Evolutionary conservation across 2,329 filamentous ascomycete genomes (phyloP), one percentile per base, ranked within the genome.

Genomic region (Cercospora sojina): DNA sequence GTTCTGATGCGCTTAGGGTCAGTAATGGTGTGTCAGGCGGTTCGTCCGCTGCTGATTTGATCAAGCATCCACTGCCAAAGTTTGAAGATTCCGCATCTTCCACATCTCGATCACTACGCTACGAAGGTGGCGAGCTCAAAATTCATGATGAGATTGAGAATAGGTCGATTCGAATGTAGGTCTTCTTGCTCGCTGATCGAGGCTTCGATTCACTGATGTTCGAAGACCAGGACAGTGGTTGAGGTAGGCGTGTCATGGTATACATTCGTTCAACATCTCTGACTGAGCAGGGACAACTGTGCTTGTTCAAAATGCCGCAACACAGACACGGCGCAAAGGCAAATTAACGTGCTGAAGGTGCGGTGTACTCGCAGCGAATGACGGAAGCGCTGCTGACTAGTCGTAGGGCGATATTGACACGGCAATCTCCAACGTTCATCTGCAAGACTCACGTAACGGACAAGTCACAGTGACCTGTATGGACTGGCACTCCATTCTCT

Each of bases 281-380:
- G 65, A 65, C 55, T 23, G 16, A 32, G 31, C 41, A 73, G 72
- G 59, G 74, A 76, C 35, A 71, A 74, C 29, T 76, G 74, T 63
- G 59, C 70, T 27, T 74, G 75, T 62, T 62, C 70, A 5, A 59
- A 72, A 57, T 75, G 74, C 43, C 69, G 74, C 13, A 73, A 77
- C 32, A 69, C 64, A 20, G 71, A 76, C 31, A 77, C 75, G 7
- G 74, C 68, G 3, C 75, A 77, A 57, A 65, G 74, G 8, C 70
- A 74, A 35, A 73, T 76, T 66, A 77, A 76, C 35, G 75, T 77
- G 6, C 66, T 76, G 59, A 71, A 75, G 67, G 71, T 70, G 20
- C 23, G 31, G 29, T 16, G 6, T n/a, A n/a, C 35, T 41, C 35
- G 35, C 7, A n/a, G 6, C 35, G 35, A 41, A 8, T 2, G 16